Conservation (phyloP, 257 asterid genomes). For the Orobanche coerulescens region DNA sequence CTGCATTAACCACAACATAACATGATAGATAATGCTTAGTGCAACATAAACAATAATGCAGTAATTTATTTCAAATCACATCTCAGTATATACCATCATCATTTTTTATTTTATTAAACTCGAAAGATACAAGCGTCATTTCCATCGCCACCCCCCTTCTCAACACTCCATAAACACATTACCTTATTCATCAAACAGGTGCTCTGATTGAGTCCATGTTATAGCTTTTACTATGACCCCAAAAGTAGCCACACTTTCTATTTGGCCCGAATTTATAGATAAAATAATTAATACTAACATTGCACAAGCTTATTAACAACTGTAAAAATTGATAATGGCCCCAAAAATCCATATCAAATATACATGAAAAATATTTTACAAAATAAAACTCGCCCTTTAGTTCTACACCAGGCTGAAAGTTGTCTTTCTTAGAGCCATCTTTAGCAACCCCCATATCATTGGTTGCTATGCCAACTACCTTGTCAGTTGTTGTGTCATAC, state of each 20-base stretch:
- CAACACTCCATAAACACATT: background rate
- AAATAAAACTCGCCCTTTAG: constrained; percentile 56
- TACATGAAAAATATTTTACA: background rate
- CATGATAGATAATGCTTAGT: constrained; percentile 10
- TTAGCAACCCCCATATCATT: constrained; percentile 97
- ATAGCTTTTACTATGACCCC: background rate
- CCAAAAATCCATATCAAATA: constrained; percentile 1
- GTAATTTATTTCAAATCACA: background rate
- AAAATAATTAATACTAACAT: background rate
- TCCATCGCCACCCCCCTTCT: background rate
- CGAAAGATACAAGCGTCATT: background rate
- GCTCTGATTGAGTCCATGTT: background rate
- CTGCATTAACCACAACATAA: constrained; percentile 40
- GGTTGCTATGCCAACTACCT: constrained; percentile 89
- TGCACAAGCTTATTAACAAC: constrained; percentile 6
- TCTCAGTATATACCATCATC: constrained; percentile 1
- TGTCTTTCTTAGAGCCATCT: constrained; percentile 74
- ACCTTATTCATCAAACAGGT: background rate
- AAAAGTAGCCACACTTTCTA: background rate
- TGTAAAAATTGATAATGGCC: background rate
- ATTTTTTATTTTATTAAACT: background rate
- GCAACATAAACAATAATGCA: constrained; percentile 13
- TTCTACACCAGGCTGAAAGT: constrained; percentile 86
- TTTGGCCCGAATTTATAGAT: background rate
- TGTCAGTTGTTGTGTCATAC: constrained; percentile 44